Evolutionary conservation across 768 basidiomycete species (phyloP).

Genomic region (Tylopilus subfusipes): DNA sequence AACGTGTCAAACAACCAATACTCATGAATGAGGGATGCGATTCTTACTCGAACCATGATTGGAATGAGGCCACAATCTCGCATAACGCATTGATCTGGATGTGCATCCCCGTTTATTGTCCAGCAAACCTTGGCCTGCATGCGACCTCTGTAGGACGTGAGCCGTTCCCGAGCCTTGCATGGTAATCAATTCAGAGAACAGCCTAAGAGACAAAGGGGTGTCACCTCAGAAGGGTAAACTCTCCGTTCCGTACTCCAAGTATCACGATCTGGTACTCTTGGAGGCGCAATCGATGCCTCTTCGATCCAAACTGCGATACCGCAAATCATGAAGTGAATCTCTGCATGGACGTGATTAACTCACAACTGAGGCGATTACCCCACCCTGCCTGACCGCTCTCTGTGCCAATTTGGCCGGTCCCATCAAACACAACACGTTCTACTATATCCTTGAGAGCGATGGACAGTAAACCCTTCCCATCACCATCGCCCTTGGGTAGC

Average conservation of each 20-base stretch:
- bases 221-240: conserved; percentile 86
- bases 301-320: conserved; percentile 79
- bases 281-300: conserved; percentile 74
- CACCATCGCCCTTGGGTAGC: conserved; percentile 66
- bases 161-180: conserved; percentile 81
- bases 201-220: background rate
- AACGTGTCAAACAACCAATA: background rate
- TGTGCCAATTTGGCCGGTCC: conserved; percentile 49
- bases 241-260: conserved; percentile 67
- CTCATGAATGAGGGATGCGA: background rate
- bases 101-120: conserved; percentile 66
- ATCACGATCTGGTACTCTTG: conserved; percentile 85
- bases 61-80: conserved; percentile 91
- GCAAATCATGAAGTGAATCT: conserved; percentile 4
- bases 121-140: conserved; percentile 87
- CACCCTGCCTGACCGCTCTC: conserved; percentile 54
- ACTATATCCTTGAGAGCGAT: conserved; percentile 81
- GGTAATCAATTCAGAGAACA: conserved; percentile 7
- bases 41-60: conserved; percentile 92
- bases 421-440: conserved; percentile 91
- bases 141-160: conserved; percentile 87
- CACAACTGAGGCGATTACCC: conserved; percentile 86
- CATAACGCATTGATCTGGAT: conserved; percentile 60
- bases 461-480: conserved; percentile 76
- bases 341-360: conserved; percentile 33